These are phyloP conservation scores for Rhizopogon vinicolor DNA, from an alignment of 768 basidiomycete genomes.

Conservation along the genomic window DNA sequence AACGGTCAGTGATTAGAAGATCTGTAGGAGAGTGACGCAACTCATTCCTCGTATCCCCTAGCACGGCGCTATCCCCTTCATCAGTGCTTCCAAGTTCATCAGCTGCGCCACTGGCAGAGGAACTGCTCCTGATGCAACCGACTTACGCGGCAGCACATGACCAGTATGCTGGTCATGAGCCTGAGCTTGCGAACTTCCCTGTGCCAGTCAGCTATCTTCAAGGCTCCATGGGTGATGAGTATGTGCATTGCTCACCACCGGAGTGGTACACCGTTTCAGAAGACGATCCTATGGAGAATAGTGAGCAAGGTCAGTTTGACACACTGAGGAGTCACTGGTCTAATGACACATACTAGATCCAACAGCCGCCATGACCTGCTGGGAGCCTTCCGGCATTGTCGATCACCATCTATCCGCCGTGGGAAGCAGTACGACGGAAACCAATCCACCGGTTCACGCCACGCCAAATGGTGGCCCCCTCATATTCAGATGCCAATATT, in stretches of 20 bases:
- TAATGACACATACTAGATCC: too few species aligned
- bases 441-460: too few species aligned
- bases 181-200: background rate
- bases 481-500: background rate
- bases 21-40: too few species aligned
- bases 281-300: background rate
- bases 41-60: too few species aligned
- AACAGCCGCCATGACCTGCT: background rate
- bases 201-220: background rate
- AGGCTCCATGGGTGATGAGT: background rate
- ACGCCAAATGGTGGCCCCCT: background rate
- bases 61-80: too few species aligned
- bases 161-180: too few species aligned
- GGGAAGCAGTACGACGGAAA: too few species aligned
- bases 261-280: background rate
- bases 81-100: too few species aligned
- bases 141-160: background rate
- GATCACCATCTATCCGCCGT: too few species aligned
- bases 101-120: too few species aligned
- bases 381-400: background rate
- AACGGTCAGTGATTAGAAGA: too few species aligned
- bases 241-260: background rate
- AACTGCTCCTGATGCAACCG: background rate
- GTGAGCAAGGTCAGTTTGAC: background rate
- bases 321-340: too few species aligned